These are phyloP conservation scores for Nannochloris sp. DNA, from an alignment of 139 green algal genomes.

Conservation along the genomic window DNA sequence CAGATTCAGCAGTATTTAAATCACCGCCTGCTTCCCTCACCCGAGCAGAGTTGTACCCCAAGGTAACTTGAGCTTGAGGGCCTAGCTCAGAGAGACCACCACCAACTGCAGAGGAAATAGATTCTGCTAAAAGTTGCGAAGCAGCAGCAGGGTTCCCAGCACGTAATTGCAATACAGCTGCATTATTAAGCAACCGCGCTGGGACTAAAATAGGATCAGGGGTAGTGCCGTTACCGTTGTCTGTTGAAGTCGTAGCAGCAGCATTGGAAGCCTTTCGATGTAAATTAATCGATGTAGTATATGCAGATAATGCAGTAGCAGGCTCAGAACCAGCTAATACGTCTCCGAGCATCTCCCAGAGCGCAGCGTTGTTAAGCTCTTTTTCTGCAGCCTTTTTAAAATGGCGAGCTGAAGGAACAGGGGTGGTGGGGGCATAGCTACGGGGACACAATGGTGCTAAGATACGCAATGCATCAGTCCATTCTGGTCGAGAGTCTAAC, in stretches of 20 bases:
- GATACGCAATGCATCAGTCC: slow-evolving; percentile 60
- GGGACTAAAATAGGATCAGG: slow-evolving; percentile 18
- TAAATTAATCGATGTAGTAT: slow-evolving; percentile 46
- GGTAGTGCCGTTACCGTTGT: neutral
- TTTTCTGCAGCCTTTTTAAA: slow-evolving; percentile 44
- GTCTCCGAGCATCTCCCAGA: slow-evolving; percentile 82
- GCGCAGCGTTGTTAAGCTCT: slow-evolving; percentile 24
- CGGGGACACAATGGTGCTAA: slow-evolving; percentile 28
- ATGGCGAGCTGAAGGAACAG: slow-evolving; percentile 7
- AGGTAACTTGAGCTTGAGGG: slow-evolving; percentile 37
- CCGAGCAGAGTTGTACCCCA: slow-evolving; percentile 75
- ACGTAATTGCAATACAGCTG: slow-evolving; percentile 62
- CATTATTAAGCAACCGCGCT: slow-evolving; percentile 76
- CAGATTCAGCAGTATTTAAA: slow-evolving; percentile 30
- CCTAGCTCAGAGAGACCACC: slow-evolving; percentile 4
- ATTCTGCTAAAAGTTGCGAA: slow-evolving; percentile 37
- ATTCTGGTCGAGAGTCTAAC: slow-evolving; percentile 46
- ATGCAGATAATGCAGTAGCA: slow-evolving; percentile 44
- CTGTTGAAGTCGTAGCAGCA: neutral
- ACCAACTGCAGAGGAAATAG: slow-evolving; percentile 11
- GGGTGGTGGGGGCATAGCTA: slow-evolving; percentile 13
- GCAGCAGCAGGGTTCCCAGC: slow-evolving; percentile 34
- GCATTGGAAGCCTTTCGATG: slow-evolving; percentile 17
- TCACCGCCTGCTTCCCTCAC: slow-evolving; percentile 63
- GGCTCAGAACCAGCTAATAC: slow-evolving; percentile 54